Evolutionary conservation across 2,329 filamentous ascomycete genomes (phyloP).

Genomic region (Tolypocladium paradoxum): DNA sequence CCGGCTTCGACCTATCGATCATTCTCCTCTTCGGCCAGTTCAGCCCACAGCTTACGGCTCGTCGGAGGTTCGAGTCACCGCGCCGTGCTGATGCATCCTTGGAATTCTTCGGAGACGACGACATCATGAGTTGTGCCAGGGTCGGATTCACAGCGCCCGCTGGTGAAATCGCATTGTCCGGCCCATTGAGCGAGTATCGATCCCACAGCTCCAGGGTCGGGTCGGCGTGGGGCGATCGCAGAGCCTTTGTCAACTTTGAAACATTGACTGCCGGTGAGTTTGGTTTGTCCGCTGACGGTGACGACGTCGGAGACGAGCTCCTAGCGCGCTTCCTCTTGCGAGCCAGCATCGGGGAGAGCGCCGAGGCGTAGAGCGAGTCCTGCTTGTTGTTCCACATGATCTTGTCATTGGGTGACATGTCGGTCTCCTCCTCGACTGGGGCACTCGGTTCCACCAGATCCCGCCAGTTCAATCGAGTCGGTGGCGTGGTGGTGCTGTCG

Average conservation of each 20-base stretch:
- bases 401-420: conserved; percentile 48
- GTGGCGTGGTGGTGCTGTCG: conserved; percentile 30
- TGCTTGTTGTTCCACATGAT: conserved; percentile 49
- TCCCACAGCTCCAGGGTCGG: conserved; percentile 70
- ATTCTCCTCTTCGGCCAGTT: conserved; percentile 64
- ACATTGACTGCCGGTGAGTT: conserved; percentile 42
- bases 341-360: conserved; percentile 36
- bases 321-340: conserved; percentile 55
- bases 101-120: conserved; percentile 55
- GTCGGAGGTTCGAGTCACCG: conserved; percentile 38
- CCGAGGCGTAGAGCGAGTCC: conserved; percentile 27
- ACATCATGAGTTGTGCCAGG: conserved; percentile 56
- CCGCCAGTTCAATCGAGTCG: conserved; percentile 43
- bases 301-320: conserved; percentile 64
- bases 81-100: conserved; percentile 30
- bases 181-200: conserved; percentile 47
- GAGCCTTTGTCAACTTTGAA: conserved; percentile 43
- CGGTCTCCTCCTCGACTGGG: conserved; percentile 31
- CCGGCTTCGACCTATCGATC: conserved; percentile 35
- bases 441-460: conserved; percentile 42
- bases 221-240: conserved; percentile 60
- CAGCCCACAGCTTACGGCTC: conserved; percentile 57
- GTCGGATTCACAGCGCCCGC: conserved; percentile 41
- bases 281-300: conserved; percentile 42
- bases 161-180: conserved; percentile 29